Base-by-base conservation (phyloP, 2,329 filamentous ascomycete species). In the Camillea tinctor region DNA sequence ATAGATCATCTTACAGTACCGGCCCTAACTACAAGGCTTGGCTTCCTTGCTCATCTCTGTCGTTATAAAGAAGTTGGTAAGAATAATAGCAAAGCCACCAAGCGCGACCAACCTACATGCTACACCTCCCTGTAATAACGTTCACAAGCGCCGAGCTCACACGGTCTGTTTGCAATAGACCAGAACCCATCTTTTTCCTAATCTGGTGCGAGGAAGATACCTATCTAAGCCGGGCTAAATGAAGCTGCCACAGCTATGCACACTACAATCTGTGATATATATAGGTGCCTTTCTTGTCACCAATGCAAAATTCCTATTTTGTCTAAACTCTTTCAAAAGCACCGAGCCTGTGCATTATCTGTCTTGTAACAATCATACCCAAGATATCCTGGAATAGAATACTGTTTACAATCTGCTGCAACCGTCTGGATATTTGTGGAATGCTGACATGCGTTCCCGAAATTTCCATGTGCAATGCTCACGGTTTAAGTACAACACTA, bases 121-220 rank as follows among this genome's bases (percentile, higher is more conserved):
- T 20, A 15, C 19, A 44, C 13, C 4, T 48, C 49, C 26, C 55
- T 26, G 55, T 49, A 57, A 49, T 55, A 57, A 57, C 53, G 51
- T 55, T 53, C n/a, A 60, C 57, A 64, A 61, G 62, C 64, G 62
- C 60, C 53, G 50, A 52, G 53, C 53, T 36, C 52, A 48, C 50
- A 48, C 30, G 26, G 19, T 50, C 19, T 4, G 17, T 50, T 58
- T 58, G 36, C 56, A 44, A 54, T 62, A 57, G 52, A 56, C 51
- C 51, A 23, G 24, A 15, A 36, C 13, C 55, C 23, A 52, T 26
- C 17, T 51, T 22, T 52, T 51, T 50, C 36, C 36, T 36, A 26
- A 23, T 49, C 56, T 17, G 21, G 50, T 13, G 24, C 23, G 17
- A 23, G 20, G 20, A 7, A 58, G 54, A 56, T 57, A 7, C 55